A percentile compares a stretch with the other conserved stretches of the same genome.
These are phyloP conservation scores for Paecilomyces sp. DNA, from an alignment of 2,329 filamentous ascomycete genomes.

Conservation along the genomic window DNA sequence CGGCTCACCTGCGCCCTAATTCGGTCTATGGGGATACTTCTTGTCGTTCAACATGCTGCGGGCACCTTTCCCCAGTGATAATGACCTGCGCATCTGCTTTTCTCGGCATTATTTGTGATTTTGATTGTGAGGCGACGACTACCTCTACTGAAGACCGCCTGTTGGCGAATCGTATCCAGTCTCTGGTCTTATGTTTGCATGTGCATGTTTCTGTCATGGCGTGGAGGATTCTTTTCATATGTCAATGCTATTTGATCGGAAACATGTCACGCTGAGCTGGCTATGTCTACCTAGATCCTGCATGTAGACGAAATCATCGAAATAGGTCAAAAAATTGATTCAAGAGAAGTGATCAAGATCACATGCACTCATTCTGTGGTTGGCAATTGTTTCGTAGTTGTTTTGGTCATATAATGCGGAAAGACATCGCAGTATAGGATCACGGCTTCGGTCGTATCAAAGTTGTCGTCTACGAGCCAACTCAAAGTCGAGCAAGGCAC, in stretches of 20 bases:
- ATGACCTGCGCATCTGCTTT: constrained; percentile 19
- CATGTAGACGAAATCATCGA: background rate
- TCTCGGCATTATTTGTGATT: constrained; percentile 12
- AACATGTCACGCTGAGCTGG: background rate
- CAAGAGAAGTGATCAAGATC: background rate
- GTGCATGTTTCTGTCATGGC: background rate
- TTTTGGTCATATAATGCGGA: too few relatives aligned
- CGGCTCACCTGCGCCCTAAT: constrained; percentile 13
- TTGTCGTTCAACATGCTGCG: constrained; percentile 30
- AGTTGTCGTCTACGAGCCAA: background rate
- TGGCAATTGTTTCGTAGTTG: too few relatives aligned
- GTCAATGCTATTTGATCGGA: background rate
- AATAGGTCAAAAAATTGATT: background rate
- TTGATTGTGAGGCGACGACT: constrained; percentile 15
- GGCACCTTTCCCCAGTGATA: constrained; percentile 16
- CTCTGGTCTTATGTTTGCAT: background rate
- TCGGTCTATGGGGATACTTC: constrained; percentile 16
- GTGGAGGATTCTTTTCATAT: background rate
- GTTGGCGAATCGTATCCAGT: constrained; percentile 1
- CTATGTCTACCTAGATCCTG: background rate
- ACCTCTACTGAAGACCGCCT: constrained; percentile 9
- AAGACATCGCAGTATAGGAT: too few relatives aligned
- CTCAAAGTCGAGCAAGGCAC: background rate
- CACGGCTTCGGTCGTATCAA: background rate
- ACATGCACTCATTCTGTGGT: background rate